Conservation (phyloP, 2,329 filamentous ascomycete genomes). For the Laburnicola sp. region DNA sequence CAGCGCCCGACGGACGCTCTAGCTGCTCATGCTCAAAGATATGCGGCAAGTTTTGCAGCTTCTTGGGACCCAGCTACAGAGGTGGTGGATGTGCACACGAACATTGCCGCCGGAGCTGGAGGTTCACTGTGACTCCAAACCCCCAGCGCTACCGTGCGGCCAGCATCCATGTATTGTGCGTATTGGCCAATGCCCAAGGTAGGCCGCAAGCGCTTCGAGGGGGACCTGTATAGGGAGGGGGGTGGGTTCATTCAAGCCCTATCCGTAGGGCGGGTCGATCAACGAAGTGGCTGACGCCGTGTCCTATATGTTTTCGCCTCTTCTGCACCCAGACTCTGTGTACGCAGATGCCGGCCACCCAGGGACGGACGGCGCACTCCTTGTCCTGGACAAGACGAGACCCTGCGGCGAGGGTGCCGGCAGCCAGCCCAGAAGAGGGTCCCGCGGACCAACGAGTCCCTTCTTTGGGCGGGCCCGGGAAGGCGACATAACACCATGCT, state of each 20-base stretch:
- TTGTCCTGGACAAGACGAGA: conserved; percentile 2
- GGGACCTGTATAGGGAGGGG: conserved; percentile 16
- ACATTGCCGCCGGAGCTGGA: not conserved
- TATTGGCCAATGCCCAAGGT: conserved; percentile 2
- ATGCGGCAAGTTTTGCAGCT: conserved; percentile 15
- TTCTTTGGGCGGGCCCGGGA: conserved; percentile 21
- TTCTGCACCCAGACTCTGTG: not conserved
- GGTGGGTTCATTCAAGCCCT: conserved; percentile 30
- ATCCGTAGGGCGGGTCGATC: conserved; percentile 41
- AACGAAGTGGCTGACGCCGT: conserved; percentile 23
- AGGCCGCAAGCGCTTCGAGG: conserved; percentile 7
- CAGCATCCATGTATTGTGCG: no score
- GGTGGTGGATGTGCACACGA: no score
- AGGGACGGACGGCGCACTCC: not conserved
- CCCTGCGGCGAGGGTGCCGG: not conserved
- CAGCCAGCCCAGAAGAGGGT: conserved; percentile 3
- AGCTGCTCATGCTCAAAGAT: conserved; percentile 9
- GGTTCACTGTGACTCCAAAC: no score
- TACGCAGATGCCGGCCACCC: not conserved
- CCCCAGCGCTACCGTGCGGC: no score
- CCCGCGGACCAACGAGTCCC: conserved; percentile 2
- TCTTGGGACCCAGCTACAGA: conserved; percentile 12
- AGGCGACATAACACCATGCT: conserved; percentile 39
- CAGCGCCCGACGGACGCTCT: conserved; percentile 23
- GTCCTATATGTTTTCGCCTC: conserved; percentile 1